Evolutionary conservation across 805 yeast genomes (phyloP), one percentile per base, ranked within the genome.

Genomic region (Teunomyces barrocoloradensis): DNA sequence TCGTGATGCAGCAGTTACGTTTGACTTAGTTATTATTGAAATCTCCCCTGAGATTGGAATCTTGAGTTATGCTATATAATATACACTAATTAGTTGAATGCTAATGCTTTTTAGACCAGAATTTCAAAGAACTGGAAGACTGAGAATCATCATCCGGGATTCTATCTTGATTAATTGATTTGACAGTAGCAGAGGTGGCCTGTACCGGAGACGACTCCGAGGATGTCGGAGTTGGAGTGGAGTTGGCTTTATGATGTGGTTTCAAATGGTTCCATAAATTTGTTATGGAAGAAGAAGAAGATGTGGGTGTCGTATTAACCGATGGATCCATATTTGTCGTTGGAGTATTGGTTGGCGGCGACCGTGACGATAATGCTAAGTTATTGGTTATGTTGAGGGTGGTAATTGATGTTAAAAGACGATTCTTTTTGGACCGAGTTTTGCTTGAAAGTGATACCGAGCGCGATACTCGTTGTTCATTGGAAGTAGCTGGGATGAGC

Each of bases 41-140:
- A 25, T 6, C 11, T 25, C 27, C 6, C 7, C 10, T 25, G 27
- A 25, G 27, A 25, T 25, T 25, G 27, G 6, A 7, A 6, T 25
- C 11, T 25, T 25, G 27, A 25, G 27, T 9, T 32, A 13, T 15
- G 9, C 34, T 32, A 32, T 32, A 32, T 25, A 32, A 32, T 32
- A 12, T 13, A 32, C 34, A 32, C 34, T 7, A 13, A 13, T 13
- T 15, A 13, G 34, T 13, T 13, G 34, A 32, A 32, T 32, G 34
- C 34, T 32, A 32, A 32, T 32, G 34, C 42, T 49, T 56, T 45
- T 56, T 59, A 41, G 49, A 47, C 61, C 61, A 60, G 29, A 59
- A 49, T 46, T 58, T 60, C 20, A 50, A 42, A 30, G 33, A 27
- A 3, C 43, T 23, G n/a, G 40, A 17, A 5, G 40, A 34, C 5